Evolutionary conservation across 352 stramenopile species (phyloP), one percentile per base, ranked within the genome.

Genomic region (Phytophthora sansomeana): DNA sequence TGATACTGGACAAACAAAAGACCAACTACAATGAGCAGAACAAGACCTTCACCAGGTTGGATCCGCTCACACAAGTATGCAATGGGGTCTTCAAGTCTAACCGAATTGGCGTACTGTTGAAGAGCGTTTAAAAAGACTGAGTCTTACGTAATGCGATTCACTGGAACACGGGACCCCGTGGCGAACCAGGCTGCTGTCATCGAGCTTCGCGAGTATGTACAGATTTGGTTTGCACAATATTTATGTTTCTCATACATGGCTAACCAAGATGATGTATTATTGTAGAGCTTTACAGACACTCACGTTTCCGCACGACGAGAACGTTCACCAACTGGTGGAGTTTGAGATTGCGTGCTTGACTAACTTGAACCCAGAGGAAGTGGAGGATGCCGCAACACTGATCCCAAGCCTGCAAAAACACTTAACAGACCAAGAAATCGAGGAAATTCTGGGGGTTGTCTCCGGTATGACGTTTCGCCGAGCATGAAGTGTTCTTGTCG

Each of bases 51-150:
- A 91, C 85, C 10, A 80, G 79, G 80, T 90, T 28, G 49, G 66
- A 46, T 2, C 24, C 35, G 35, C 29, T 11, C 42, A 24, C 6
- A 19, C 19, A 28, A n/a, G 14, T 26, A n/a, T 19, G 13, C n/a
- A 9, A 6, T 46, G 1, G 24, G 39, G 17, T 46, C 21, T 24
- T 24, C 21, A 24, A 24, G 21, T 24, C 21, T 24, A 24, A 24
- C 21, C 21, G 21, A 24, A 24, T 24, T 35, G 44, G 41, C 19
- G 7, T 5, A 14, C 4, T n/a, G 33, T 33, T 61, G 8, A 21
- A 92, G 83, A 43, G 84, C 92, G 29, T 96, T 96, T 67, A 76
- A 94, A 63, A 93, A 96, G 75, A 96, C 87, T n/a, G 89, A 93
- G 58, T 89, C 82, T 42, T 95, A 95, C 55, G 89, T 95, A 46